Evolutionary conservation across 2,329 filamentous ascomycete species (phyloP), one percentile per base, ranked within the genome.

Genomic region (Aureobasidium melanogenum): DNA sequence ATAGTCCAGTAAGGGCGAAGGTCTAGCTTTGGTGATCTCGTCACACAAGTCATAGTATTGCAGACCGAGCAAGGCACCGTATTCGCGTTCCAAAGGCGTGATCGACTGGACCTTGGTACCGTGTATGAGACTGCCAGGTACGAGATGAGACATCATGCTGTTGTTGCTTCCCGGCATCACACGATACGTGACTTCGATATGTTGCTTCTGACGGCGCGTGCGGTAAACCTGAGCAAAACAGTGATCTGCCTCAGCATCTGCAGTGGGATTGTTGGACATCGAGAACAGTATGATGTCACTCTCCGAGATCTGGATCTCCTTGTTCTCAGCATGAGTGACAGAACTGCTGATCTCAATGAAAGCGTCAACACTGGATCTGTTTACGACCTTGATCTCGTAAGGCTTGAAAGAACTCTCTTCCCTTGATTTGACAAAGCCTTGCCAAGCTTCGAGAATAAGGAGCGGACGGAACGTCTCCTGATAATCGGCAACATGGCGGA

Each of bases 21-120:
- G 94, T 70, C 91, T 90, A 3, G 92, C 94, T 67, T 86, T 86
- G 51, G 95, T 80, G 61, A 99, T 89, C 74, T 99, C 94, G 62
- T 93, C 88, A 78, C 93, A 95, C 22, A 99, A 80, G 74, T 99
- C 94, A 69, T 97, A 99, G 73, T 95, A 97, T 72, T 96, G 88
- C 65, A 99, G 75, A 68, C 89, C 93, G 75, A 91, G 88, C 32
- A 99, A 76, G 0, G 94, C 91, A 61, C 91, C 94, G 72, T 92
- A 99, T 74, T 99, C 94, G 72, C 94, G 87, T 77, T 99, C 93
- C 56, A 97, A 87, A 0, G 94, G 94, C 1, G 88, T 96, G 79
- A 99, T 88, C 63, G 93, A 96, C 59, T 91, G 91, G 66, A 99
- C 86, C 70, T 95, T 96, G 62, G 89, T 80, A 2, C 86, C 91